Base-by-base conservation (phyloP, 139 green algal species). In the Chlorella sp. region DNA sequence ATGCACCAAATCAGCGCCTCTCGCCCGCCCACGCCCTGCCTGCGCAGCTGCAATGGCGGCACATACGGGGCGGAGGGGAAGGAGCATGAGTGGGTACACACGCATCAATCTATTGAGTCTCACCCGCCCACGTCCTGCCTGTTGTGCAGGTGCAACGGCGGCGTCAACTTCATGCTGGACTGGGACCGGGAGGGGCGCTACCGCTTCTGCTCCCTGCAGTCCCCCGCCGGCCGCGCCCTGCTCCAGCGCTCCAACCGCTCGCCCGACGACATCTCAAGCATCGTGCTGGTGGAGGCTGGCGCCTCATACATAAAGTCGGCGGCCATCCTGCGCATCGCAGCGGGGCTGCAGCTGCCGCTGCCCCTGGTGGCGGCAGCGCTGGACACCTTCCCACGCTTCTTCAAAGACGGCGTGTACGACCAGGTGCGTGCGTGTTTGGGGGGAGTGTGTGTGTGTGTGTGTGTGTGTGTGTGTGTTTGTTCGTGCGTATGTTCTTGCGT, bases 191-290 rank as follows among this genome's bases (percentile, higher is more conserved):
- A 83, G 11, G 92, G 81, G 1, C 83, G 53, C 11, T 96, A 95
- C 82, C 89, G 97, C 0, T 87, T 98, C 24, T 95, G 95, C 7
- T 95, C 97, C 2, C 91, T 98, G 86, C 97, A 98, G 88, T 97
- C 93, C 76, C 77, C 79, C 5, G 91, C 93, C 19, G 96, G 96
- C 0, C 81, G 89, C 26, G 61, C 86, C 0, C 92, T 98, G 90
- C 93, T 98, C 83, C 37, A 91, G 28, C 92, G 94, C 32, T 95
- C 92, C 66, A 95, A 95, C 18, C 93, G 96, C 4, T 18, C 39
- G 0, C 92, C 96, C 21, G 92, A 97, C 83, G 96, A 98, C 94
- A 95, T 98, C 68, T 94, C 83, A n/a, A 97, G 94, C n/a, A 98
- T 98, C 36, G 96, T 97, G 4, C 91, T 97, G 14, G 96, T 98